Conservation (phyloP, 768 basidiomycete species). For the Lactarius tabidus region DNA sequence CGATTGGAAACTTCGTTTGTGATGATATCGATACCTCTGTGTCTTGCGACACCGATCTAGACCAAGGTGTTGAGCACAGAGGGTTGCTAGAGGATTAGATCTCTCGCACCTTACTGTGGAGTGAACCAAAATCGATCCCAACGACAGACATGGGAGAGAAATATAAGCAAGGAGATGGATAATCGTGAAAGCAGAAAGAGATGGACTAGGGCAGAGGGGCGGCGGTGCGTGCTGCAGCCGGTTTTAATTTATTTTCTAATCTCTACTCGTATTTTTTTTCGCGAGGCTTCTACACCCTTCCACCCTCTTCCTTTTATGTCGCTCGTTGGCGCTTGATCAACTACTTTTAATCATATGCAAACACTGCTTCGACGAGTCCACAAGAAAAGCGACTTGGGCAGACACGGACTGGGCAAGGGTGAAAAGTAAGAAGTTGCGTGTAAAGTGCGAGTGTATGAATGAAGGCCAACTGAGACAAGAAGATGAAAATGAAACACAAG, state of each 20-base stretch:
- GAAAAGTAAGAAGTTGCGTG: not conserved
- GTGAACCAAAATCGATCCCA: slow-evolving; percentile 89
- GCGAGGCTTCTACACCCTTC: slow-evolving; percentile 24
- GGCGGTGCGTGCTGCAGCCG: not conserved
- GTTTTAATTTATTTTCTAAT: slow-evolving; percentile 22
- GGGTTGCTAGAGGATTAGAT: not conserved
- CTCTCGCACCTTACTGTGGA: slow-evolving; percentile 73
- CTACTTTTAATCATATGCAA: not conserved
- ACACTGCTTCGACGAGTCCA: not conserved
- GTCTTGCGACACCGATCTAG: slow-evolving; percentile 92
- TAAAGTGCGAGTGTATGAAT: not conserved
- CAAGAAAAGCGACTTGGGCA: not conserved
- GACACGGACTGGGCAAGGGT: not conserved
- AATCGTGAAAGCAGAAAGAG: slow-evolving; percentile 1
- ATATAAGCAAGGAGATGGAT: not conserved
- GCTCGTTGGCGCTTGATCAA: not conserved
- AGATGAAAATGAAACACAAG: not conserved
- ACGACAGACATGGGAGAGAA: slow-evolving; percentile 74
- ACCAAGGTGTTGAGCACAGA: slow-evolving; percentile 23
- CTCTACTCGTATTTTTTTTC: slow-evolving; percentile 22
- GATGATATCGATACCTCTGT: slow-evolving; percentile 98
- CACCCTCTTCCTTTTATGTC: slow-evolving; percentile 2
- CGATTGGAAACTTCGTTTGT: slow-evolving; percentile 97
- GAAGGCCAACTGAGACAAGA: not conserved
- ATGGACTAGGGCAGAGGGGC: slow-evolving; percentile 10